Evolutionary conservation across 2,329 filamentous ascomycete genomes (phyloP), one percentile per base, ranked within the genome.

Genomic region (Ophiostoma pallidulum): DNA sequence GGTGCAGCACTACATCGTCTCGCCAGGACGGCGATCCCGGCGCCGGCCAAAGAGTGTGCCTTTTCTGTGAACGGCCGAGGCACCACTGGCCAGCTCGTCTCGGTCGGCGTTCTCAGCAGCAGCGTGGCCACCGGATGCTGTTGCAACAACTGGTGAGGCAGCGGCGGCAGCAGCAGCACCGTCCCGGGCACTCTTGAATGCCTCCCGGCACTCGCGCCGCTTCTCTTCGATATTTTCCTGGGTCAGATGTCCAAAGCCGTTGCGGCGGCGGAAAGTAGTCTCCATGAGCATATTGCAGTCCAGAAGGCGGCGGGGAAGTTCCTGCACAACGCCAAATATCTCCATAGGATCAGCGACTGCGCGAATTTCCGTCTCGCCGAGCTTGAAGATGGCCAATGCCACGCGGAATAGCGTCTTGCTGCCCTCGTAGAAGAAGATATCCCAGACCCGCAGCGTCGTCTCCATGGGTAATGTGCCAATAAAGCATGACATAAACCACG

Each of bases 401-500:
- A 95, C 86, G 41, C 90, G 86, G 69, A 96, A 97, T 7, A 97
- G 77, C 0, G 89, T 95, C 63, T 92, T 94, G 41, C 85, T 89
- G 4, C 91, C 91, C 65, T 97, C 91, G 64, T 94, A 95, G 63
- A 96, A 94, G 61, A 97, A 90, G 1, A 88, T 80, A 58, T 97
- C 91, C 91, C 91, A 97, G 1, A 96, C 87, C 8, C 91, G 84
- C 16, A 96, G 75, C 0, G 90, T 91, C 16, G 84, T 88, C 66
- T 97, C 91, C 52, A 94, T 89, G 2, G 91, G 91, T 16, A 97
- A 70, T 0, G 87, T 94, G 45, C 90, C 89, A 52, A 96, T 92
- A 64, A 92, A 96, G 58, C 92, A 86, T 41, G 86, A 94, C 91
- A 97, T 96, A 64, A 97, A 94, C 91, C 91, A 97, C 4, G 90